Conservation (phyloP, 257 asterid species). For the Salvia rosmarinus region DNA sequence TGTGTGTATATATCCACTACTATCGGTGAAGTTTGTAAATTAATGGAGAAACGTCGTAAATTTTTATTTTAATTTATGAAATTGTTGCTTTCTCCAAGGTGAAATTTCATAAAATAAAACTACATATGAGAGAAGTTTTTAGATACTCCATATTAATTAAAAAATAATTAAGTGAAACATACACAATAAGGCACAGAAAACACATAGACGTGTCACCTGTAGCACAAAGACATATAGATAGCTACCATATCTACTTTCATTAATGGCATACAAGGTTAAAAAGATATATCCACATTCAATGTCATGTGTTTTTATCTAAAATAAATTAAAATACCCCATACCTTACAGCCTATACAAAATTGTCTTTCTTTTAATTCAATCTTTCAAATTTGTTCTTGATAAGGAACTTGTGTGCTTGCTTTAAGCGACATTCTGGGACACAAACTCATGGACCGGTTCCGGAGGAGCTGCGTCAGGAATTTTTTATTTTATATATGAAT, state of each 20-base stretch:
- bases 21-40: not conserved
- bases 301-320: not conserved
- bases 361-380: not conserved
- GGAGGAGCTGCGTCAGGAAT: no score
- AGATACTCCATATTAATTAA: no score
- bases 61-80: no score
- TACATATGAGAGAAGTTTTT: no score
- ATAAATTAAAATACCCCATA: not conserved
- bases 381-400: not conserved
- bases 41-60: not conserved
- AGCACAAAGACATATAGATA: constrained; percentile 23
- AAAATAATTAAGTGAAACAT: no score
- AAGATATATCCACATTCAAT: not conserved
- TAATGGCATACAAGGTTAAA: not conserved
- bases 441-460: no score
- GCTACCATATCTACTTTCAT: constrained; percentile 3
- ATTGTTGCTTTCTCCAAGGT: not conserved
- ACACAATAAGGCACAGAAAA: no score
- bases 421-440: no score
- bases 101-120: no score
- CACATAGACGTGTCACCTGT: constrained; percentile 15
- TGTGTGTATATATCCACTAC: not conserved
- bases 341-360: not conserved
- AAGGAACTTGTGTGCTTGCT: no score
- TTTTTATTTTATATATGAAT: no score